Percentiles rank a stretch among this genome's conserved stretches.
Conservation (phyloP, 2,329 filamentous ascomycete genomes). For the Shiraia bambusicola region DNA sequence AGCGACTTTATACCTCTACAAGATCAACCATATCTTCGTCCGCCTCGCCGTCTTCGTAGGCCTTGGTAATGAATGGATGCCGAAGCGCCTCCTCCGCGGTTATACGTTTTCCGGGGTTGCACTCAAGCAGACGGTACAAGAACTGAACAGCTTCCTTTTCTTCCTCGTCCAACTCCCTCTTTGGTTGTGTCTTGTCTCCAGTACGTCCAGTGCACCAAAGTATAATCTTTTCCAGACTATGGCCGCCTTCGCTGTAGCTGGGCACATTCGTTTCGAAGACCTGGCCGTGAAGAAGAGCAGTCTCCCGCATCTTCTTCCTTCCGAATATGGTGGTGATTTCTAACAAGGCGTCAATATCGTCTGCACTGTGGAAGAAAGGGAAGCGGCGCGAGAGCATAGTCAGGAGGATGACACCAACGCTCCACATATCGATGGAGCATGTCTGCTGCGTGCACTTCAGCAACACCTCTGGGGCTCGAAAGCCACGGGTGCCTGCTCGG, state of each 20-base stretch:
- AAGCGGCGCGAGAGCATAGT: conserved; percentile 90
- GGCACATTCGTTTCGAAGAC: conserved; percentile 92
- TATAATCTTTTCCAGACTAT: conserved; percentile 88
- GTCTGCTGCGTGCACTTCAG: conserved; percentile 97
- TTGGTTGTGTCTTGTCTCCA: conserved; percentile 51
- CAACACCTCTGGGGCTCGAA: conserved; percentile 92
- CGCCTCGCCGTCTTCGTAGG: conserved; percentile 30
- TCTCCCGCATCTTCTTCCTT: conserved; percentile 76
- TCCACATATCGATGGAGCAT: conserved; percentile 93
- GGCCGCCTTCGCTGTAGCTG: conserved; percentile 81
- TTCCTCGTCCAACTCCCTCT: conserved; percentile 61
- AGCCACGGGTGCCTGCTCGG: conserved; percentile 89
- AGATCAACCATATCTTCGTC: conserved; percentile 41
- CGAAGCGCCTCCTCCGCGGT: conserved; percentile 72
- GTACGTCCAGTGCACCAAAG: conserved; percentile 88
- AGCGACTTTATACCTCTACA: conserved; percentile 23
- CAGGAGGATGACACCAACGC: conserved; percentile 92
- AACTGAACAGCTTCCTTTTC: conserved; percentile 75
- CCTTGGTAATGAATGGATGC: conserved; percentile 65
- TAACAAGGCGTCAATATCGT: conserved; percentile 96
- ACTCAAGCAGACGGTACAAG: conserved; percentile 69
- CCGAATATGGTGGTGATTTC: conserved; percentile 97
- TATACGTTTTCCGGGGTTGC: conserved; percentile 73
- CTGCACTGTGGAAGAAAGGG: conserved; percentile 98
- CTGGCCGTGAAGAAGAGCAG: conserved; percentile 81